phyloP scores from a whole-genome alignment of 371 early-diverging fungal genomes.

The Mucor plumbeus region DNA sequence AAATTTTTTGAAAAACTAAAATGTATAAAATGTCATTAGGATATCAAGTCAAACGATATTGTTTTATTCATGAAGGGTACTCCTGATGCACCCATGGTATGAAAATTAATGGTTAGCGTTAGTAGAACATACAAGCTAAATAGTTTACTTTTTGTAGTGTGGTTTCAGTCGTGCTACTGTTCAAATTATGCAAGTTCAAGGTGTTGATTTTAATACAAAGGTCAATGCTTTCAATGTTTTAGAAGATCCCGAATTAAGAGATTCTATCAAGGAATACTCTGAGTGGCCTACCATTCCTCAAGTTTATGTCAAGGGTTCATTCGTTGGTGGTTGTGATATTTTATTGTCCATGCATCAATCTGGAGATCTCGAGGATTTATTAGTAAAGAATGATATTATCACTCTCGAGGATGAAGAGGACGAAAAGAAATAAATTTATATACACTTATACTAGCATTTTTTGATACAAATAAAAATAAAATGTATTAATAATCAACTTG shows the following conservation, averaged over 20 bases:
- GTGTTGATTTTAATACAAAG: conserved; percentile 69
- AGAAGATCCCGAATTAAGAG: conserved; percentile 88
- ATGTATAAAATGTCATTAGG: conserved; percentile 41
- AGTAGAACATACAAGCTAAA: neutral
- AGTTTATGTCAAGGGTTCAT: conserved; percentile 95
- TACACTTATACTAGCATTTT: neutral
- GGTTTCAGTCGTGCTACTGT: conserved; percentile 93
- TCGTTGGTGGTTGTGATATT: conserved; percentile 98
- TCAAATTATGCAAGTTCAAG: conserved; percentile 88
- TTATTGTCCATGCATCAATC: conserved; percentile 90
- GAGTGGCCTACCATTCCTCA: conserved; percentile 99
- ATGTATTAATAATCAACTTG: neutral
- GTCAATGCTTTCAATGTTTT: conserved; percentile 87
- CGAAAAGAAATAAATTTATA: conserved; percentile 20
- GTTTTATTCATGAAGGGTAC: conserved; percentile 97
- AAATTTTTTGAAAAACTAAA: neutral
- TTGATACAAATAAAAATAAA: neutral
- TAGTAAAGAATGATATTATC: conserved; percentile 84
- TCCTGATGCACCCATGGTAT: conserved; percentile 74
- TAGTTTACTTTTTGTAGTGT: conserved; percentile 59
- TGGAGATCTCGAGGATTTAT: conserved; percentile 86
- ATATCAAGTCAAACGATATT: conserved; percentile 71
- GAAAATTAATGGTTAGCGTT: neutral
- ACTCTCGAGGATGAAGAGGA: conserved; percentile 38
- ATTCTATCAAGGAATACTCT: conserved; percentile 93